Conservation (phyloP, 2,329 filamentous ascomycete species). For the Penicillium sp. region DNA sequence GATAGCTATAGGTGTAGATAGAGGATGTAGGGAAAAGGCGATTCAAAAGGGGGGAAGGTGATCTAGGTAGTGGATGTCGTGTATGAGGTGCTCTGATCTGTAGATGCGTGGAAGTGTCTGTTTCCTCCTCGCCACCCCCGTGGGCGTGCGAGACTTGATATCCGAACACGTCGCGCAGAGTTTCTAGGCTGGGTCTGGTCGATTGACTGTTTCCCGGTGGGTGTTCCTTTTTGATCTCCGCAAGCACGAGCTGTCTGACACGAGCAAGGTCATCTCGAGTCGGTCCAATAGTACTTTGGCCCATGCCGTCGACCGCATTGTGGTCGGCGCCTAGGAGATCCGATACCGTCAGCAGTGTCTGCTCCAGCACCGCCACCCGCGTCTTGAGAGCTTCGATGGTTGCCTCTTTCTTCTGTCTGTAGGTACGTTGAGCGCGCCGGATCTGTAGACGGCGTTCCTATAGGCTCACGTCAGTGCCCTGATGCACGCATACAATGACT, state of each 20-base stretch:
- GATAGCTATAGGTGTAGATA: slow-evolving; percentile 57
- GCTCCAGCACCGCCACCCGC: slow-evolving; percentile 66
- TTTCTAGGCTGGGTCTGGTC: not conserved
- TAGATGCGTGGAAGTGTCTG: not conserved
- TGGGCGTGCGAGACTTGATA: slow-evolving; percentile 10
- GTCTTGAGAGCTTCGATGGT: slow-evolving; percentile 71
- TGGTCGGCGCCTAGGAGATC: slow-evolving; percentile 9
- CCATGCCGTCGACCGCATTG: not conserved
- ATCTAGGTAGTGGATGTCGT: slow-evolving; percentile 8
- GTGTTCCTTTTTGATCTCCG: slow-evolving; percentile 14
- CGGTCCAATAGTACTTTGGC: too few species aligned
- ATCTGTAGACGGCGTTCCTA: slow-evolving; percentile 73
- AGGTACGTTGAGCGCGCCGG: slow-evolving; percentile 78
- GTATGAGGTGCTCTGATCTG: not conserved
- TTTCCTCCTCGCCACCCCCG: not conserved
- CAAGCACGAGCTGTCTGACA: slow-evolving; percentile 17
- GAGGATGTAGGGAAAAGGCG: slow-evolving; percentile 23
- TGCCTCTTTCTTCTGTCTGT: slow-evolving; percentile 78
- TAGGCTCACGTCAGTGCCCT: too few species aligned
- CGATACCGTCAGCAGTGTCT: slow-evolving; percentile 28
- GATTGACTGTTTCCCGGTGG: not conserved
- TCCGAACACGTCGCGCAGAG: slow-evolving; percentile 11
- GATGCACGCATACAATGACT: too few species aligned
- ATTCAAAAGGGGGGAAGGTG: slow-evolving; percentile 20
- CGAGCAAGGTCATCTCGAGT: slow-evolving; percentile 8